Conservation (phyloP, 768 basidiomycete species). For the Agrocybe praecox region DNA sequence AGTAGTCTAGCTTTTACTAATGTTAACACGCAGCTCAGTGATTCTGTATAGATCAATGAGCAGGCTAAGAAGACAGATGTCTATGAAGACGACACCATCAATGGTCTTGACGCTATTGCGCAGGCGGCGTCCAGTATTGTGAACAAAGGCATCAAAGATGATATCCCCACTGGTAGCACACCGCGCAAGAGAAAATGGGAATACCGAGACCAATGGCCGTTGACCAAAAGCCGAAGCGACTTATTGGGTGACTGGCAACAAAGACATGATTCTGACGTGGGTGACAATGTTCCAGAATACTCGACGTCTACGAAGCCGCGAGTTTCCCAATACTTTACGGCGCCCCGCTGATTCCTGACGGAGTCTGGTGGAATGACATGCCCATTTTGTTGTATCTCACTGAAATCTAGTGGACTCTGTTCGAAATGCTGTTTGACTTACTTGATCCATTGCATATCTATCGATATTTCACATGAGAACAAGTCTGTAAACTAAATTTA, state of each 20-base stretch:
- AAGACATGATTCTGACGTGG: constrained; percentile 10
- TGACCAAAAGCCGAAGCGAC: constrained; percentile 64
- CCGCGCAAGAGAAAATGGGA: constrained; percentile 78
- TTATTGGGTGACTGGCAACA: constrained; percentile 55
- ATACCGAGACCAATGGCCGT: constrained; percentile 70
- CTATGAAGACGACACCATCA: constrained; percentile 44
- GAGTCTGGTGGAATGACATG: too few relatives aligned
- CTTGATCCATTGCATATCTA: too few relatives aligned
- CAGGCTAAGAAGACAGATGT: constrained; percentile 12
- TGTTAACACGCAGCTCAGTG: constrained; percentile 1
- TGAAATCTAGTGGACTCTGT: too few relatives aligned
- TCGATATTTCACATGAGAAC: too few relatives aligned
- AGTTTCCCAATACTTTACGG: too few relatives aligned
- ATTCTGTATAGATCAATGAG: constrained; percentile 32
- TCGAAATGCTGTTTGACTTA: too few relatives aligned
- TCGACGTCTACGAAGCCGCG: background rate
- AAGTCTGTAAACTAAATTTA: too few relatives aligned
- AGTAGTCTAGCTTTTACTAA: constrained; percentile 13
- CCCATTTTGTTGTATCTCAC: too few relatives aligned
- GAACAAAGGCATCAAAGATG: constrained; percentile 62
- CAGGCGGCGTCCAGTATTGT: constrained; percentile 51
- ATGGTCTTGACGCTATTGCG: constrained; percentile 50
- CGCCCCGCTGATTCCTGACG: too few relatives aligned
- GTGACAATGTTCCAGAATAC: constrained; percentile 17
- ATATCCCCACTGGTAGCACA: constrained; percentile 70